Base-by-base conservation (phyloP, 1,284 basidiomycete genomes). In the Moesziomyces parantarcticus region DNA sequence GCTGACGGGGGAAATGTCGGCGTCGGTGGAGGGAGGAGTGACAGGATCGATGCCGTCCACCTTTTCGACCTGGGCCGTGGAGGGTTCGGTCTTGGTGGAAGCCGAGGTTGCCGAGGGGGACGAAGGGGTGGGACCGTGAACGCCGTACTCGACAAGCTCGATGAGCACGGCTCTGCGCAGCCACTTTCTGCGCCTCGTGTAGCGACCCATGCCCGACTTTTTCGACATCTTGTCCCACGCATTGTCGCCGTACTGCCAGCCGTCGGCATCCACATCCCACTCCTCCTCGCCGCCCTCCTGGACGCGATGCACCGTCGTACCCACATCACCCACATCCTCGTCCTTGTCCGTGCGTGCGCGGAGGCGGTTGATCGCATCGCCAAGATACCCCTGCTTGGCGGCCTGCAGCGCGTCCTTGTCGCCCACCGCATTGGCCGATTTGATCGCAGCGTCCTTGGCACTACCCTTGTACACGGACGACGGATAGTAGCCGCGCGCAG, bases 191-290 rank as follows among this genome's bases (percentile, higher is more conserved):
- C 84, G 52, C 6, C 85, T 67, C 10, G 85, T 86, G 57, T 86
- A 86, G 49, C 82, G 93, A 76, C 94, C 92, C 85, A 96, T 89
- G 1, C 93, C 92, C 45, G 91, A 92, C 76, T 90, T 91, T 53
- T 86, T 86, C 62, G 88, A 90, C 65, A 89, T 87, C 52, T 87
- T 88, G 78, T 97, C 94, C 95, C 95, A 97, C 81, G 96, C 95
- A 84, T 97, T 97, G 79, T 96, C 95, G 3, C 91, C 92, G 82
- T 94, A 97, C 32, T 94, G 88, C 94, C 94, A 97, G 1, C 94
- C 94, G 61, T 96, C 93, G 1, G 87, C 81, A 82, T 97, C 94
- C 0, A 94, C 96, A 39, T 73, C 70, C 69, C 64, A 75, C 20
- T 59, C 66, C 10, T 56, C 48, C 7, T 58, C 60, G 16, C 21